Evolutionary conservation across 2,329 filamentous ascomycete species (phyloP).

Genomic region (Purpureocillium lavendulum): DNA sequence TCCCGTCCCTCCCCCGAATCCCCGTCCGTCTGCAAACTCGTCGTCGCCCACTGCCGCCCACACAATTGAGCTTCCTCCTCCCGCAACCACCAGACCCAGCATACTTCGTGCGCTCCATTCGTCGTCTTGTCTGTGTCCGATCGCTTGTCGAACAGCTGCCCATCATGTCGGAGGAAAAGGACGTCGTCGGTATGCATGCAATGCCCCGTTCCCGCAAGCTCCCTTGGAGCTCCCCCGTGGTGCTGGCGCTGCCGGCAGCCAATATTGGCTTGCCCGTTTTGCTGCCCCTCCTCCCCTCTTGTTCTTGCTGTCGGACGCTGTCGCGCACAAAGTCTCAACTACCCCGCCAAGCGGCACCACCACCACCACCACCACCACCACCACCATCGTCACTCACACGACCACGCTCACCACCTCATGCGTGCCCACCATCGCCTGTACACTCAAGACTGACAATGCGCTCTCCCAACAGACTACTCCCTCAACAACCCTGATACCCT

Average conservation of each 20-base stretch:
- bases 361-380: too few relatives aligned
- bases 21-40: not conserved
- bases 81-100: not conserved
- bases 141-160: conserved; percentile 11
- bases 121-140: not conserved
- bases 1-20: too few relatives aligned
- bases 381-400: conserved; percentile 4
- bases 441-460: too few relatives aligned
- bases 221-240: not conserved
- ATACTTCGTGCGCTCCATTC: not conserved
- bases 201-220: not conserved
- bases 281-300: conserved; percentile 18
- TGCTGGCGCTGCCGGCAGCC: not conserved
- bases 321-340: conserved; percentile 6
- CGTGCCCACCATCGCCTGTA: not conserved
- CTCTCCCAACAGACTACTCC: conserved; percentile 59
- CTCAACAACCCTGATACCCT: conserved; percentile 89
- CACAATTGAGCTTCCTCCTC: conserved; percentile 1
- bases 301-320: too few relatives aligned
- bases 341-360: conserved; percentile 7
- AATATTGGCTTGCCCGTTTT: not conserved
- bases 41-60: not conserved
- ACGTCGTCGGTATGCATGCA: conserved; percentile 30
- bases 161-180: conserved; percentile 38
- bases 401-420: not conserved